Conservation (phyloP, 306 rosid genomes). For the Vigna hirtella region DNA sequence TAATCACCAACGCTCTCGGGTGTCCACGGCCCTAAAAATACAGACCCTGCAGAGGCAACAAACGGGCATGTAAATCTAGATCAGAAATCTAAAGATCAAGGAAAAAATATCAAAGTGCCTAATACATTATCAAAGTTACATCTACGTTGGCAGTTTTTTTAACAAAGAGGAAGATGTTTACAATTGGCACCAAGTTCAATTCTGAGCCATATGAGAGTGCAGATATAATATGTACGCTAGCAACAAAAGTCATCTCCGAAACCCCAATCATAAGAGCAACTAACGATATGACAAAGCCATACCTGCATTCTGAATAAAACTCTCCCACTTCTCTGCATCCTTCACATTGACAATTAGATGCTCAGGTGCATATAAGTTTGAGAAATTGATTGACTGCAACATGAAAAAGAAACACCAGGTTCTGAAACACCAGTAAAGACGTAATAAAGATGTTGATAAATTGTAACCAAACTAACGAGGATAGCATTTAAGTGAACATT, state of each 20-base stretch:
- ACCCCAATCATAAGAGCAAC: constrained; percentile 3
- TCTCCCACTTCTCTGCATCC: constrained; percentile 93
- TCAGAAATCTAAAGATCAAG: constrained; percentile 4
- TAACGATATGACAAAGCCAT: constrained; percentile 14
- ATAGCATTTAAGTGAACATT: neutral
- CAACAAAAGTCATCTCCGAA: neutral
- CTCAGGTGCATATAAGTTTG: constrained; percentile 90
- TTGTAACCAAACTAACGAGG: constrained; percentile 2
- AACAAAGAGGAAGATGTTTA: neutral
- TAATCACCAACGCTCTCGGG: constrained; percentile 96
- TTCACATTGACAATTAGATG: constrained; percentile 82
- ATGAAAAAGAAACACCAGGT: constrained; percentile 21
- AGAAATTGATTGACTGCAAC: constrained; percentile 79
- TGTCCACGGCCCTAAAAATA: constrained; percentile 85
- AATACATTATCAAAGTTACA: neutral
- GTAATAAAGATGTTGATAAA: neutral
- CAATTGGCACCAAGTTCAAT: neutral
- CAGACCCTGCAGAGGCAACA: constrained; percentile 66
- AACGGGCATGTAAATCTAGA: constrained; percentile 1
- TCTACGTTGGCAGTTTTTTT: neutral
- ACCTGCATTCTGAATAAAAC: constrained; percentile 87
- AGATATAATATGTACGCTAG: neutral
- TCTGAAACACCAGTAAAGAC: constrained; percentile 15
- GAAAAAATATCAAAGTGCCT: neutral
- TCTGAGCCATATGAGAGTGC: constrained; percentile 9